Percentiles rank a stretch among this genome's conserved stretches.
These are phyloP conservation scores for Dactylonectria estremocensis DNA, from an alignment of 2,329 filamentous ascomycete species.

Conservation along the genomic window DNA sequence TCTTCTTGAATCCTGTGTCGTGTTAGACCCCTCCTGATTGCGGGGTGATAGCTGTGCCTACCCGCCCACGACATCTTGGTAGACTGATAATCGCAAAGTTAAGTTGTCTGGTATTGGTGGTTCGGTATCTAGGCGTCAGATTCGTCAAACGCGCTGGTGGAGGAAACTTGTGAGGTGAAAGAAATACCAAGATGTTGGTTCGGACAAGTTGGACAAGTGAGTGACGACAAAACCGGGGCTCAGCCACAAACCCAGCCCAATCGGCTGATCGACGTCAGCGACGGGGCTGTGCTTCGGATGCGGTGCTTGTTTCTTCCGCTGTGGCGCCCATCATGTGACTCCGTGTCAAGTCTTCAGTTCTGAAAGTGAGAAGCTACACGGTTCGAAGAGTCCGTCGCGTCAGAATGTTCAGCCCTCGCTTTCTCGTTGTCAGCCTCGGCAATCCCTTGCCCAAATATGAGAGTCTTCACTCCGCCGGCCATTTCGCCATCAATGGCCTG, in stretches of 20 bases:
- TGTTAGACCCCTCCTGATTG: conserved; percentile 51
- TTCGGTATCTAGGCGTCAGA: conserved; percentile 25
- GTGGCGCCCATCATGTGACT: conserved; percentile 48
- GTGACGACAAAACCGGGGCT: conserved; percentile 52
- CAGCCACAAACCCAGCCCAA: conserved; percentile 53
- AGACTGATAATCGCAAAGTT: conserved; percentile 35
- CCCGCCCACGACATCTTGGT: conserved; percentile 80
- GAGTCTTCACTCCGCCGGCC: conserved; percentile 90
- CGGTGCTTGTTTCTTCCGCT: conserved; percentile 32
- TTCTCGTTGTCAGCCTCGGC: conserved; percentile 89
- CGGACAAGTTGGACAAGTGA: conserved; percentile 44
- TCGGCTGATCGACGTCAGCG: conserved; percentile 52
- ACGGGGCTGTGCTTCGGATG: conserved; percentile 37
- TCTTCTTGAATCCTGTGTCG: conserved; percentile 76
- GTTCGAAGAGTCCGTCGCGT: conserved; percentile 31
- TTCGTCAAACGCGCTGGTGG: conserved; percentile 35
- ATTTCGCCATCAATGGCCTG: conserved; percentile 79
- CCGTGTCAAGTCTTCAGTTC: conserved; percentile 36
- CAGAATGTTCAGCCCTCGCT: conserved; percentile 61
- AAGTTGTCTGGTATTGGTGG: conserved; percentile 27
- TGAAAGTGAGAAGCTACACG: conserved; percentile 13
- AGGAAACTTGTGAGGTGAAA: conserved; percentile 35
- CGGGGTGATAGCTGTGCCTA: conserved; percentile 55
- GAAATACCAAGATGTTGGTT: conserved; percentile 40
- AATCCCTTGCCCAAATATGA: conserved; percentile 83